Percentiles rank a stretch among this genome's conserved stretches.
Evolutionary conservation across 2,329 filamentous ascomycete genomes (phyloP).

Genomic region (Aspergillus sp.): DNA sequence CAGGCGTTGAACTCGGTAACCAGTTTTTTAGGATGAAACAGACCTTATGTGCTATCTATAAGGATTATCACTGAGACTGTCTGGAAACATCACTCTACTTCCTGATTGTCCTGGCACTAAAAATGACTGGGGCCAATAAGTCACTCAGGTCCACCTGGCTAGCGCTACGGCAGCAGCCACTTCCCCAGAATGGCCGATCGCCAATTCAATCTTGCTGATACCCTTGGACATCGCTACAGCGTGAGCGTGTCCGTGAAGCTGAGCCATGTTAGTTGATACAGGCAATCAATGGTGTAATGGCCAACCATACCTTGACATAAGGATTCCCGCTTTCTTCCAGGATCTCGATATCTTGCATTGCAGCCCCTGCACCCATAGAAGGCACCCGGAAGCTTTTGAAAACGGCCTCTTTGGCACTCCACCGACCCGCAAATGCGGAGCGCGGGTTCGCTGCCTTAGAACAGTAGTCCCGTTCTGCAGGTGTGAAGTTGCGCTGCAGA

Average conservation of each 20-base stretch:
- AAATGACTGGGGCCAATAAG: no score
- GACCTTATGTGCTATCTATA: no score
- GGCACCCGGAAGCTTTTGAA: conserved; percentile 21
- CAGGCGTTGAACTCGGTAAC: no score
- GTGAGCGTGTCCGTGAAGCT: conserved; percentile 17
- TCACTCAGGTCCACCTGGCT: conserved; percentile 3
- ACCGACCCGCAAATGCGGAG: conserved; percentile 79
- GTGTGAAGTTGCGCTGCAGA: conserved; percentile 89
- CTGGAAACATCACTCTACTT: no score
- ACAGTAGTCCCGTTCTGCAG: conserved; percentile 82
- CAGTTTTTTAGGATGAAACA: no score
- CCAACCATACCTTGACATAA: conserved; percentile 12
- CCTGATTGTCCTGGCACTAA: no score
- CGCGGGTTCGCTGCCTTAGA: conserved; percentile 73
- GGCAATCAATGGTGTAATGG: not conserved
- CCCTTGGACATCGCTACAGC: conserved; percentile 11
- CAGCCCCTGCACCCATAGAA: conserved; percentile 13
- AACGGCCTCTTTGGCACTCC: conserved; percentile 81
- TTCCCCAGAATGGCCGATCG: conserved; percentile 15
- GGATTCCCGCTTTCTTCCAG: conserved; percentile 13
- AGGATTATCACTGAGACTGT: no score
- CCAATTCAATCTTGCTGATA: conserved; percentile 12
- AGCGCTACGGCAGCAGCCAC: conserved; percentile 13
- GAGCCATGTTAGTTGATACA: not conserved
- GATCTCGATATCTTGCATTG: conserved; percentile 22